Conservation (phyloP, 257 asterid species). For the Dorcoceras hygrometricum region DNA sequence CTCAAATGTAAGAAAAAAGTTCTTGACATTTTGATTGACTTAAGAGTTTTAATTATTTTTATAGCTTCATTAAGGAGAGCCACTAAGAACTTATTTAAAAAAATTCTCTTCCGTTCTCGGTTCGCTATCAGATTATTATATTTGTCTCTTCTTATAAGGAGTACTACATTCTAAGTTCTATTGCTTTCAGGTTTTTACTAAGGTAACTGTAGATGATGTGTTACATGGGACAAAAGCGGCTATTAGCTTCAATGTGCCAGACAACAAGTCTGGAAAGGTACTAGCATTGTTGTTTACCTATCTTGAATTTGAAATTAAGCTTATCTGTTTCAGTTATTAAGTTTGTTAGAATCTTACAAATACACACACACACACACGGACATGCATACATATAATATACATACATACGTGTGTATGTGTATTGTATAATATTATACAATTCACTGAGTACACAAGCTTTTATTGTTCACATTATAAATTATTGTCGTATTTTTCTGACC, state of each 20-base stretch:
- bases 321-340: too few species aligned
- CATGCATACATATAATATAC: too few species aligned
- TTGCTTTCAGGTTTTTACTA: conserved; percentile 58
- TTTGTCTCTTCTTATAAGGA: not conserved
- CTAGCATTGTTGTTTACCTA: not conserved
- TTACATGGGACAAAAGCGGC: conserved; percentile 66
- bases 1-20: conserved; percentile 57
- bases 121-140: not conserved
- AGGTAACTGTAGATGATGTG: conserved; percentile 50
- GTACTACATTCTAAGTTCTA: conserved; percentile 17
- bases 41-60: conserved; percentile 1
- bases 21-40: conserved; percentile 6
- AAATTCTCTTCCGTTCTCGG: not conserved
- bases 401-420: too few species aligned
- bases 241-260: conserved; percentile 73
- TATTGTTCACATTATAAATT: too few species aligned
- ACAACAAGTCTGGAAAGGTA: conserved; percentile 91
- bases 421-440: too few species aligned
- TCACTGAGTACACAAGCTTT: too few species aligned
- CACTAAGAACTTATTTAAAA: not conserved
- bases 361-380: too few species aligned
- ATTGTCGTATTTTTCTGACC: too few species aligned
- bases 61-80: not conserved
- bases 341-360: too few species aligned
- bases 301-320: too few species aligned